Conservation (phyloP, 805 yeast species). For the Candida ficus region DNA sequence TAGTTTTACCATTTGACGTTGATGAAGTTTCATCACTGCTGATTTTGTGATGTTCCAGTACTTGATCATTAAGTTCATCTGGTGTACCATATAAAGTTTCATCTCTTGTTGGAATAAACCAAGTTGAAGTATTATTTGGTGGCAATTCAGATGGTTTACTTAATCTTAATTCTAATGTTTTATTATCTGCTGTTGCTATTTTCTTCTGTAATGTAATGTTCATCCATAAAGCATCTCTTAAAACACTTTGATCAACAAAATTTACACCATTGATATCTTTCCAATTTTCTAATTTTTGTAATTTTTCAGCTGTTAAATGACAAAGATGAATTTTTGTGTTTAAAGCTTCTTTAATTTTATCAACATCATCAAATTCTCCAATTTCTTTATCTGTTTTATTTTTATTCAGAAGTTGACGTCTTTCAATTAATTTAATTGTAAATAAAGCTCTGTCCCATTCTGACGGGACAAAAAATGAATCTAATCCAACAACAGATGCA, state of each 20-base stretch:
- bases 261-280: constrained; percentile 32
- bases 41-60: constrained; percentile 23
- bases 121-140: constrained; percentile 25
- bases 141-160: constrained; percentile 23
- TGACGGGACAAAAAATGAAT: constrained; percentile 47
- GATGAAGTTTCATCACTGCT: constrained; percentile 5
- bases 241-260: constrained; percentile 33
- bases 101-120: constrained; percentile 43
- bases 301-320: constrained; percentile 43
- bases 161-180: constrained; percentile 25
- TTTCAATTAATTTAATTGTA: constrained; percentile 36
- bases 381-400: not conserved
- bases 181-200: constrained; percentile 28
- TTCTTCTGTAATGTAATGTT: constrained; percentile 37
- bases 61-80: constrained; percentile 26
- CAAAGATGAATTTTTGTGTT: constrained; percentile 41
- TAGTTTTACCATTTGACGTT: constrained; percentile 18
- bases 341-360: constrained; percentile 28
- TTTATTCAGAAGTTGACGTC: constrained; percentile 21
- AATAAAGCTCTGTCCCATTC: constrained; percentile 54
- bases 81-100: constrained; percentile 45
- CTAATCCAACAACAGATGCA: constrained; percentile 40
- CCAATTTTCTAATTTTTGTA: constrained; percentile 38
- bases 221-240: constrained; percentile 47
- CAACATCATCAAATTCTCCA: constrained; percentile 15